Percentiles rank a stretch among this genome's conserved stretches.
These are phyloP conservation scores for Pichia kluyveri DNA, from an alignment of 805 yeast species.

Conservation along the genomic window DNA sequence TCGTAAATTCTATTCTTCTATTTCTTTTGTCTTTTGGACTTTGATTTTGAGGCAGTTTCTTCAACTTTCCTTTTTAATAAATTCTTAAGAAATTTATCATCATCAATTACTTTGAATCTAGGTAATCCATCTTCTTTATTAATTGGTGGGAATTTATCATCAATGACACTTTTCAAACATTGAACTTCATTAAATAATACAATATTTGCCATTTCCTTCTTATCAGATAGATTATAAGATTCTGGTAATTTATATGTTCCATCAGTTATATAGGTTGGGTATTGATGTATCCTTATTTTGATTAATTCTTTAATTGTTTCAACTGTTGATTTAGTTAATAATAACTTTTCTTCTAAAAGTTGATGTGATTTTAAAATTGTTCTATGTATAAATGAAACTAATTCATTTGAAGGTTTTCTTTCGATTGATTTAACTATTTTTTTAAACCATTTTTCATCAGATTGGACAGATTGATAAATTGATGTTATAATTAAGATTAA, in stretches of 20 bases:
- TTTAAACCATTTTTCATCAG: constrained; percentile 26
- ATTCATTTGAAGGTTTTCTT: constrained; percentile 16
- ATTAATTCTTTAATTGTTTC: constrained; percentile 28
- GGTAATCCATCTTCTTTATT: constrained; percentile 13
- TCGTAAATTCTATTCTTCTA: neutral
- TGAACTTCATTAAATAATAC: constrained; percentile 49
- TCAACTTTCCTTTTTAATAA: constrained; percentile 42
- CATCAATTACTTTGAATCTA: constrained; percentile 40
- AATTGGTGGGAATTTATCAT: constrained; percentile 14
- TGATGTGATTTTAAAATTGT: constrained; percentile 53
- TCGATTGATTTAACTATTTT: constrained; percentile 16
- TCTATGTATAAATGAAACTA: constrained; percentile 34
- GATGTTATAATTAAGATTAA: constrained; percentile 44
- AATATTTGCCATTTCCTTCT: constrained; percentile 40
- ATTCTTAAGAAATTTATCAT: constrained; percentile 50
- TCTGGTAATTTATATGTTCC: constrained; percentile 13
- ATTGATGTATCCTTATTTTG: constrained; percentile 32
- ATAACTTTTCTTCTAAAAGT: constrained; percentile 39
- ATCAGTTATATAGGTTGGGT: constrained; percentile 29
- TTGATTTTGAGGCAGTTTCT: constrained; percentile 16
- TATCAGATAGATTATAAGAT: constrained; percentile 11
- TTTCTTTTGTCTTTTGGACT: constrained; percentile 22
- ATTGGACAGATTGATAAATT: constrained; percentile 21
- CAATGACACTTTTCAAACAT: constrained; percentile 35
- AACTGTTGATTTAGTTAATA: constrained; percentile 30